Evolutionary conservation across 805 yeast genomes (phyloP), one percentile per base, ranked within the genome.

Genomic region (Saturnispora bothae): DNA sequence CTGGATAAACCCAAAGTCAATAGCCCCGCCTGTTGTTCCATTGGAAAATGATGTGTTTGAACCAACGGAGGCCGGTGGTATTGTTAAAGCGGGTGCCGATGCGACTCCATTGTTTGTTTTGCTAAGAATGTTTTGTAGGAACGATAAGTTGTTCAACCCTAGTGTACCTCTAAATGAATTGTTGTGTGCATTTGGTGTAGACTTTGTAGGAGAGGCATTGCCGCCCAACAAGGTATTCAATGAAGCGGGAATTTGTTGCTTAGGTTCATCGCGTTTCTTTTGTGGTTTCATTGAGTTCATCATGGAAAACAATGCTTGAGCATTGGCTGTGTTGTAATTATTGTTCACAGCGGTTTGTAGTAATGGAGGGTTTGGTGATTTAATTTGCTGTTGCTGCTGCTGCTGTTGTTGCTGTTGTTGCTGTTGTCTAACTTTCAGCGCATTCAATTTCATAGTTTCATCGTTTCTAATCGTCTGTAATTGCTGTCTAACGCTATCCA

Each of bases 391-490:
- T 48, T 19, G 49, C 28, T 39, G 40, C 48, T 7, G 42, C 33
- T 35, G 51, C 30, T 38, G 36, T n/a, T 31, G 48, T 18, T 36
- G 42, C n/a, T 46, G 49, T 30, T 43, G 49, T 33, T 45, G 50
- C 23, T 47, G 46, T 19, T 43, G 42, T 17, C 45, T 48, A 23
- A 40, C 44, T n/a, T 40, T 49, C 17, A 50, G 46, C 31, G 44
- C 47, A 33, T 52, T 38, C 17, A 58, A 40, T 31, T 53, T 50
- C 30, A 48, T 46, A 20, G 47, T 30, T 45, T 61, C 65, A 43
- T 60, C 64, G n/a, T 51, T 54, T 22, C 59, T 48, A 16, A 59
- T 57, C 3, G 51, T 45, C 27, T 52, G 49, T 21, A 60, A 44
- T 39, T 60, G 64, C 30, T 54, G 52, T 31, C 49, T 50, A 8